Evolutionary conservation across 208 protist genomes (phyloP).

Genomic region (Leishmania amazonensis): DNA sequence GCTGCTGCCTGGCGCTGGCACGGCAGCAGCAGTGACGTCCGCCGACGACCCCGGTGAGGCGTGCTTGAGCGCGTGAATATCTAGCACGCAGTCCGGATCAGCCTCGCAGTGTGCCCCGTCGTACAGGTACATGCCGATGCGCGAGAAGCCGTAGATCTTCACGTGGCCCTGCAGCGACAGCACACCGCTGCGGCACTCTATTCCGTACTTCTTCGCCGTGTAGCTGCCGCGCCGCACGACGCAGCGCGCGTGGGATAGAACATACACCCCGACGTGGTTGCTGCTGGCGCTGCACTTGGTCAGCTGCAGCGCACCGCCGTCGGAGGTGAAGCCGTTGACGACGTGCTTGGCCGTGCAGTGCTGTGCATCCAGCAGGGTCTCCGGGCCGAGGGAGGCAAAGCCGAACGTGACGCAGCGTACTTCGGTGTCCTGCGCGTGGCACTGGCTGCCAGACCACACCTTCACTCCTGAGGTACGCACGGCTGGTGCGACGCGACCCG

Average conservation of each 20-base stretch:
- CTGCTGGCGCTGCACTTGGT: constrained; percentile 60
- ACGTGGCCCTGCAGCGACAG: constrained; percentile 68
- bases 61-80: constrained; percentile 39
- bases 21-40: neutral
- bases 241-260: constrained; percentile 65
- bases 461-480: constrained; percentile 59
- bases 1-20: constrained; percentile 6
- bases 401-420: constrained; percentile 66
- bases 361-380: constrained; percentile 50
- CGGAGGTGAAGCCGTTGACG: constrained; percentile 74
- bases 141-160: constrained; percentile 64
- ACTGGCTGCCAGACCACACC: constrained; percentile 65
- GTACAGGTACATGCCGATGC: constrained; percentile 63
- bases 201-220: constrained; percentile 53
- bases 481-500: neutral
- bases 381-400: constrained; percentile 68
- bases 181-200: constrained; percentile 58
- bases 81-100: constrained; percentile 45
- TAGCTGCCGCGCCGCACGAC: constrained; percentile 59
- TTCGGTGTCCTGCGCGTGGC: constrained; percentile 46
- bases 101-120: constrained; percentile 42
- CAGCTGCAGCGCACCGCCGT: constrained; percentile 52
- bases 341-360: constrained; percentile 62
- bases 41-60: neutral
- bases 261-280: constrained; percentile 68